Evolutionary conservation across 208 protist species (phyloP).

Genomic region (Tritrichomonas foetus): DNA sequence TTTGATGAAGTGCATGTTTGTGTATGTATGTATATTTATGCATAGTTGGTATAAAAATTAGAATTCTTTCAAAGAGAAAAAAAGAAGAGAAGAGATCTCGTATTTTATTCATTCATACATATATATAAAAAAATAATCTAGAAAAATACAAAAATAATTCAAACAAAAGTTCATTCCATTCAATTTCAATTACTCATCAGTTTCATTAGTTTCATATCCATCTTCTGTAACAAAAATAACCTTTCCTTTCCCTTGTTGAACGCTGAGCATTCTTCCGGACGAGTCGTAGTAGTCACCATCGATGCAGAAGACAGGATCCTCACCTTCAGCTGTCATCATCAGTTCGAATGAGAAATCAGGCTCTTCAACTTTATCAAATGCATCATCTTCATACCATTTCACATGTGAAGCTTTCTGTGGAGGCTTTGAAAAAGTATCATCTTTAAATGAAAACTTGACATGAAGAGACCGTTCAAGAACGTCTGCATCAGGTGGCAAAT

Average conservation of each 20-base stretch:
- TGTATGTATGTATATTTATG: not conserved
- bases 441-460: not conserved
- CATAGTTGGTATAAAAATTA: too few relatives aligned
- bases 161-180: too few relatives aligned
- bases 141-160: too few relatives aligned
- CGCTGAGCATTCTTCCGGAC: not conserved
- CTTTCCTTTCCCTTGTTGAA: not conserved
- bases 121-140: too few relatives aligned
- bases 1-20: not conserved
- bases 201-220: not conserved
- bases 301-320: slow-evolving; percentile 29
- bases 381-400: not conserved
- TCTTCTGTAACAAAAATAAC: slow-evolving; percentile 38
- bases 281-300: slow-evolving; percentile 21
- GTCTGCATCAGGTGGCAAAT: not conserved
- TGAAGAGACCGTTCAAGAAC: not conserved
- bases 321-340: not conserved
- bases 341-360: not conserved
- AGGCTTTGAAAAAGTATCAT: not conserved
- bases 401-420: not conserved
- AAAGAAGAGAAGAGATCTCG: too few relatives aligned
- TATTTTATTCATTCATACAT: too few relatives aligned
- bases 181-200: too few relatives aligned
- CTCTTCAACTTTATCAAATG: not conserved
- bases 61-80: too few relatives aligned